Evolutionary conservation across 164 flowering plant genomes (phyloP), one percentile per base, ranked within the genome.

Genomic region (Cinnamomum micranthum): DNA sequence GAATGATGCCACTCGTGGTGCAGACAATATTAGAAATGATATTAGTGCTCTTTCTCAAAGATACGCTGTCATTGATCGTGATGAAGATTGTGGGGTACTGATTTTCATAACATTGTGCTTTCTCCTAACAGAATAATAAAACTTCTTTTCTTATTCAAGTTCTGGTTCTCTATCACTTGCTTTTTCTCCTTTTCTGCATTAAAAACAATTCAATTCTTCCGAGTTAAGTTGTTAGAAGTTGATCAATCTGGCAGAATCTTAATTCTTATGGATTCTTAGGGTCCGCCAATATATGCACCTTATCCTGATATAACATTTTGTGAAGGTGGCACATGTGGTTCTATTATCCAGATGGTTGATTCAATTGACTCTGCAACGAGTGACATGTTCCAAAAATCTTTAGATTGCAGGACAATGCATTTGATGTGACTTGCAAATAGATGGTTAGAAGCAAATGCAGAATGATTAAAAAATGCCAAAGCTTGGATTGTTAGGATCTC

Each of bases 1-100:
- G 99, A 89, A 94, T 83, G 98, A 92, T 87, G 98, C 99, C 58
- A 96, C 99, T 33, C 94, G 85, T 88, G 98, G 99, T 71, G 99
- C 99, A 65, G 99, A 96, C 77, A 92, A 91, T 80, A 94, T 96
- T 69, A 90, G 99, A 80, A 92, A 87, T 79, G 99, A 94, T 84
- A 96, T 96, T 12, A 91, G 91, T 87, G 94, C 98, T 27, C 95
- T 96, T 81, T 90, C 97, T 78, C 99, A 96, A 80, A 88, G 99
- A 91, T 96, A 89, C 78, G 89, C 99, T 75, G 84, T 96, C 51
- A 84, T 96, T 77, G 94, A 92, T 50, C 89, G 89, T 77, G 97
- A 94, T 28, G 99, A 96, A 81, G 98, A 92, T 14, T 96, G 99
- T 80, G 99, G 98, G 97, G 99, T 96, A 89, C 73, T 73, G 72